Evolutionary conservation across 768 basidiomycete genomes (phyloP), one percentile per base, ranked within the genome.

Genomic region (Tricholoma sp.): DNA sequence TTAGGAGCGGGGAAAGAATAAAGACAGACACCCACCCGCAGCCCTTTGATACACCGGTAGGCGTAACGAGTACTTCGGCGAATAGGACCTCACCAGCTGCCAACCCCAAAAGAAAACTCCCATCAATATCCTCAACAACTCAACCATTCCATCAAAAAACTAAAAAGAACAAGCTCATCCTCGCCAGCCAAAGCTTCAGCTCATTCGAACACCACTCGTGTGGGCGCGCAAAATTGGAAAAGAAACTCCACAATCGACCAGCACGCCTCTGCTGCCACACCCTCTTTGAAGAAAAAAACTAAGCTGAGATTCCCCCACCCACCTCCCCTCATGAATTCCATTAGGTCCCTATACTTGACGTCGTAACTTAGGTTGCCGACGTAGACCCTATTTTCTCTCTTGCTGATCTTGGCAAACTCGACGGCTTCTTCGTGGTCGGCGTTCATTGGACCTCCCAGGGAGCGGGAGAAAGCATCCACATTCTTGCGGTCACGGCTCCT

Each of bases 241-340:
- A 61, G 52, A 61, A 65, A 64, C 58, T 64, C 59, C 56, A 57
- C 59, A 59, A 43, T 54, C 58, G 58, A 57, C 57, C 61, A 58
- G 54, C 59, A 62, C 63, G 59, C 60, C 54, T 62, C 62, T 54
- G 56, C 64, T 64, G 65, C 64, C 64, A 57, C 66, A 53, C 58
- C 57, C 65, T 72, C 64, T 68, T 69, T 70, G 65, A 69, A 59
- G 57, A 67, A 81, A 83, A n/a, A 76, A 85, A 74, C 69, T 69
- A 69, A 71, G 70, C 77, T 81, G 75, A 79, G 79, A 84, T 84
- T 82, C 86, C 85, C 83, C 84, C 77, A 94, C 95, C 89, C 91
- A 97, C 95, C 94, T 94, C 92, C 91, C 88, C 91, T 84, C 94
- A 97, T 96, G 72, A 97, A 98, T 86, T 98, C 94, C 84, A 95